phyloP scores from a whole-genome alignment of 176 grass and related monocot genomes.

The Ananas comosus region DNA sequence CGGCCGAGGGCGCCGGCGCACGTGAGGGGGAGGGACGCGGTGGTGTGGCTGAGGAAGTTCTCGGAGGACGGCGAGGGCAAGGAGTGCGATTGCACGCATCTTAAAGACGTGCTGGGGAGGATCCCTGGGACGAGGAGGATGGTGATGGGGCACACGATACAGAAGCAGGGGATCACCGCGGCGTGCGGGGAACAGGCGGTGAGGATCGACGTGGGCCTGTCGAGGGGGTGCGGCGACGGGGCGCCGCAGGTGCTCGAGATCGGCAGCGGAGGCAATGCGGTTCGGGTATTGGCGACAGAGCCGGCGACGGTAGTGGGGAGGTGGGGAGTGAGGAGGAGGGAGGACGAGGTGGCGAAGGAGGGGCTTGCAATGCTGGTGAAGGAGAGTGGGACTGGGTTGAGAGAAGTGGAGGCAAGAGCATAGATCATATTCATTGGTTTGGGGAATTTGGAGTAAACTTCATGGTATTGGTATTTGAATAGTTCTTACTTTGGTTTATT shows the following conservation, averaged over 20 bases:
- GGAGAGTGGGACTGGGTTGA: slow-evolving; percentile 33
- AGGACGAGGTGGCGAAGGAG: slow-evolving; percentile 29
- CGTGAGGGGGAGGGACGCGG: slow-evolving; percentile 44
- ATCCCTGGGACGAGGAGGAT: slow-evolving; percentile 77
- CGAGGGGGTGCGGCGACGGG: slow-evolving; percentile 61
- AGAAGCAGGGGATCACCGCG: slow-evolving; percentile 61
- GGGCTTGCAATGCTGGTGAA: slow-evolving; percentile 73
- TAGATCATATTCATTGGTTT: slow-evolving; percentile 2
- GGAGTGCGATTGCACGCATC: slow-evolving; percentile 59
- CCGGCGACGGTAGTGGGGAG: slow-evolving; percentile 26
- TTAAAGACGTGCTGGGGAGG: slow-evolving; percentile 50
- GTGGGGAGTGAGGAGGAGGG: slow-evolving; percentile 16
- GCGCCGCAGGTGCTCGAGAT: slow-evolving; percentile 87
- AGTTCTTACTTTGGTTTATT: no score
- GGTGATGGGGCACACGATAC: slow-evolving; percentile 97
- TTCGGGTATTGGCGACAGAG: slow-evolving; percentile 69
- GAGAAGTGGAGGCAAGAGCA: slow-evolving; percentile 66
- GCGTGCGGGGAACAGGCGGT: slow-evolving; percentile 59
- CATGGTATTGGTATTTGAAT: no score
- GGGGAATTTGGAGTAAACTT: no score
- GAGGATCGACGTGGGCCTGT: slow-evolving; percentile 75
- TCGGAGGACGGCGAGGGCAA: slow-evolving; percentile 40
- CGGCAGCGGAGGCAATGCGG: slow-evolving; percentile 31
- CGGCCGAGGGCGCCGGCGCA: slow-evolving; percentile 25
- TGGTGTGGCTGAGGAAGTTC: slow-evolving; percentile 88